These are phyloP conservation scores for Coprinellus micaceus DNA, from an alignment of 768 basidiomycete genomes.

Conservation along the genomic window DNA sequence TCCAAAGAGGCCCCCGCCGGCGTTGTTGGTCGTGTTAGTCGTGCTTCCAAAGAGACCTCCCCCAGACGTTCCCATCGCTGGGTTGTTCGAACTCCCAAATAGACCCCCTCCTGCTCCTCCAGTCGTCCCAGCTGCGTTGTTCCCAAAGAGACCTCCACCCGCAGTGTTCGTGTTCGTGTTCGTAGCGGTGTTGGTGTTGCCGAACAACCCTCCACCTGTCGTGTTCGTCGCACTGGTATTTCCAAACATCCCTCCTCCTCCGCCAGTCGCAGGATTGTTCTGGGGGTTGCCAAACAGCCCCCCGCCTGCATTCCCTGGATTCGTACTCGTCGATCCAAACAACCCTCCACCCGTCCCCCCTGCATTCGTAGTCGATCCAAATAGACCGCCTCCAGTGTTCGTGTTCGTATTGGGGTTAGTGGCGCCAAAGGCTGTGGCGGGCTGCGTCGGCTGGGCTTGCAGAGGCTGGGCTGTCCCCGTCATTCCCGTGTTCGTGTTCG, in stretches of 20 bases:
- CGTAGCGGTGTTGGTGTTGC: conserved; percentile 10
- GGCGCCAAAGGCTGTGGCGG: conserved; percentile 4
- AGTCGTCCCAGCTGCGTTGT: conserved; percentile 8
- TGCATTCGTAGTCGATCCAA: conserved; percentile 12
- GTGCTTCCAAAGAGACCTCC: conserved; percentile 25
- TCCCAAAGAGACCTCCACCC: not conserved
- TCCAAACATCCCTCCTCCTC: conserved; percentile 18
- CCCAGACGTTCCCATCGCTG: conserved; percentile 13
- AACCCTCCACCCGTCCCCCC: conserved; percentile 5
- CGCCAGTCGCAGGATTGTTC: not conserved
- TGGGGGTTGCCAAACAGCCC: conserved; percentile 25
- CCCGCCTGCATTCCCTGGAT: conserved; percentile 20
- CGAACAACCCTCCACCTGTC: conserved; percentile 17
- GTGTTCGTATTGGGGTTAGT: conserved; percentile 8
- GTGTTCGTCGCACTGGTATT: conserved; percentile 10
- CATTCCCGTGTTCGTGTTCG: not conserved
- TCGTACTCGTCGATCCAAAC: conserved; percentile 5
- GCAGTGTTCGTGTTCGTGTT: conserved; percentile 9
- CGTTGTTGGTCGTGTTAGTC: conserved; percentile 17
- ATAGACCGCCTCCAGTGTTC: not conserved
- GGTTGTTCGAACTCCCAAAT: conserved; percentile 20
- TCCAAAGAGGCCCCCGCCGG: conserved; percentile 17
- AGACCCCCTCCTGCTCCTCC: conserved; percentile 24
- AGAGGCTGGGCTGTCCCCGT: not conserved
- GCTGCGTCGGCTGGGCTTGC: conserved; percentile 4